Conservation (phyloP, 768 basidiomycete species). For the Stropharia rugosoannulata region DNA sequence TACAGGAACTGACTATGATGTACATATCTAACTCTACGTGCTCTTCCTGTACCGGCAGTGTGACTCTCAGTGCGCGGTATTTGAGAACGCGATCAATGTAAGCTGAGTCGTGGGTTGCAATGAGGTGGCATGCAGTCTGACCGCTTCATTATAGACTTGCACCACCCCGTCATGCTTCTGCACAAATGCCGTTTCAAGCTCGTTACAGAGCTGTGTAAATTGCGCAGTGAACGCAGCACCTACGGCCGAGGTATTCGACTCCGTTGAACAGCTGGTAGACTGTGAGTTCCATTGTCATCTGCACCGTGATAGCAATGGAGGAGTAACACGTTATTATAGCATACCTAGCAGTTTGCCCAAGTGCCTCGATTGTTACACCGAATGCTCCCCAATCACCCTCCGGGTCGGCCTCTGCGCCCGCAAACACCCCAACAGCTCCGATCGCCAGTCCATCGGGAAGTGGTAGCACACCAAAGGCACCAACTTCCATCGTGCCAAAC, state of each 20-base stretch:
- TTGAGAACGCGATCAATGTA: background rate
- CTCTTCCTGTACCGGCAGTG: background rate
- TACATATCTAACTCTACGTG: too few species aligned
- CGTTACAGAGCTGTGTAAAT: conserved; percentile 2
- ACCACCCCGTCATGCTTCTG: background rate
- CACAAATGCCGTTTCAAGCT: background rate
- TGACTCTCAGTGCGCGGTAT: background rate
- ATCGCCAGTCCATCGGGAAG: too few species aligned
- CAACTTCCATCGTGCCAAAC: too few species aligned
- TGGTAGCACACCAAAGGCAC: too few species aligned
- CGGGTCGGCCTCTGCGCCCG: too few species aligned
- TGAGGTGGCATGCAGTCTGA: background rate
- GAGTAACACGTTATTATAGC: too few species aligned
- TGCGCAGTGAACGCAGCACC: background rate
- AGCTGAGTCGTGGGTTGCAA: background rate
- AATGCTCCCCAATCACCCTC: too few species aligned
- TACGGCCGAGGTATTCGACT: background rate
- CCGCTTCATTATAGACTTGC: background rate
- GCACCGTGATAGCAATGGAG: too few species aligned
- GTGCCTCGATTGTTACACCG: too few species aligned
- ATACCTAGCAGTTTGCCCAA: too few species aligned
- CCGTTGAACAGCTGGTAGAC: background rate
- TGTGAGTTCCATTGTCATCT: background rate
- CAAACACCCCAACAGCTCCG: too few species aligned
- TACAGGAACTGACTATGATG: too few species aligned